Conservation (phyloP, 2,329 filamentous ascomycete species). For the Fusarium paranaense region DNA sequence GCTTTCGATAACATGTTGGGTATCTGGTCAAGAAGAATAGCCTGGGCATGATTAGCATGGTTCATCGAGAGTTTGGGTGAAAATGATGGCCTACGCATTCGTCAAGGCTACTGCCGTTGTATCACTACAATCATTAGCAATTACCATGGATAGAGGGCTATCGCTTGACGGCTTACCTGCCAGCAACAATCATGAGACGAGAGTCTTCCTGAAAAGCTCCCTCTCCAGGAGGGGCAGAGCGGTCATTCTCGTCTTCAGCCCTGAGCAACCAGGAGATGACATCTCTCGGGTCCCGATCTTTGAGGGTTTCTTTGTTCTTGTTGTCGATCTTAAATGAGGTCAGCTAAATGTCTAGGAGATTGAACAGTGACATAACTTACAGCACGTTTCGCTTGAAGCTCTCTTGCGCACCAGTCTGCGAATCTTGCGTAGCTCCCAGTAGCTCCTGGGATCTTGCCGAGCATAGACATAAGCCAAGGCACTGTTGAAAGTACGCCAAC, state of each 20-base stretch:
- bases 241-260: slow-evolving; percentile 8
- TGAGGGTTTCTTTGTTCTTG: neutral
- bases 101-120: slow-evolving; percentile 1
- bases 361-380: neutral
- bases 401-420: slow-evolving; percentile 1
- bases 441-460: slow-evolving; percentile 10
- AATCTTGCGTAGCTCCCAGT: slow-evolving; percentile 11
- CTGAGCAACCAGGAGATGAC: slow-evolving; percentile 8
- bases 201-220: slow-evolving; percentile 4
- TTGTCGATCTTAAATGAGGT: neutral
- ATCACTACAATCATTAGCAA: neutral
- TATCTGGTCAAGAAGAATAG: neutral
- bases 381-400: slow-evolving; percentile 5
- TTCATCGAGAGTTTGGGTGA: too few relatives aligned
- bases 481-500: slow-evolving; percentile 2
- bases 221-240: slow-evolving; percentile 10
- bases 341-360: neutral
- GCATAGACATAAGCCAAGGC: slow-evolving; percentile 10
- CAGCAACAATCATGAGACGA: slow-evolving; percentile 9
- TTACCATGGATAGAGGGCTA: neutral
- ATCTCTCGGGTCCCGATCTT: neutral
- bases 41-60: neutral
- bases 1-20: neutral
- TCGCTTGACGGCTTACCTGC: neutral
- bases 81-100: neutral